Percentiles rank a stretch among this genome's conserved stretches.
phyloP scores from a whole-genome alignment of 306 rosid genomes.

The Cicer pinnatifidum region DNA sequence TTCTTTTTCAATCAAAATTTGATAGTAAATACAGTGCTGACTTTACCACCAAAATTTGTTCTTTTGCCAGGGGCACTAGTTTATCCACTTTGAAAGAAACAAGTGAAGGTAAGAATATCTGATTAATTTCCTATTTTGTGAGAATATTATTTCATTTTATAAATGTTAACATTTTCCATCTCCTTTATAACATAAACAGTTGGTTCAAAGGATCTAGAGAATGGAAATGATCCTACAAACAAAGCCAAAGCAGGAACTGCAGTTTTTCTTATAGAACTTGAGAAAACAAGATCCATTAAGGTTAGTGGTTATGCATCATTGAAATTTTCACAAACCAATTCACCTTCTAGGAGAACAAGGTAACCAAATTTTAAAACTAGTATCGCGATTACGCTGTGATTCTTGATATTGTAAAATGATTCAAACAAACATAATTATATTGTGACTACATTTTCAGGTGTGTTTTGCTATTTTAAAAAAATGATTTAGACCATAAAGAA shows the following conservation, averaged over 20 bases:
- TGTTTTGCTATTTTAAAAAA: not conserved
- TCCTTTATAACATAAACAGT: conserved; percentile 43
- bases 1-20: not conserved
- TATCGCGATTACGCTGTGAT: not conserved
- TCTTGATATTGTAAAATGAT: not conserved
- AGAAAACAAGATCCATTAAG: conserved; percentile 80
- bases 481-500: conserved; percentile 1
- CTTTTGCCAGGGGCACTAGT: conserved; percentile 51
- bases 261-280: conserved; percentile 71
- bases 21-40: conserved; percentile 28
- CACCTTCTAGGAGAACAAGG: not conserved
- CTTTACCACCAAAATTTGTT: conserved; percentile 17
- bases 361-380: not conserved
- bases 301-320: conserved; percentile 47
- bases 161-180: conserved; percentile 29
- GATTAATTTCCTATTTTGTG: not conserved
- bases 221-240: conserved; percentile 38
- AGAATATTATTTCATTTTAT: not conserved
- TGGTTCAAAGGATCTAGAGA: conserved; percentile 54
- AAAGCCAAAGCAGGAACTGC: conserved; percentile 82
- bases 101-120: conserved; percentile 48
- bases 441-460: not conserved
- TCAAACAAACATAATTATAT: not conserved
- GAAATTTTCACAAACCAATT: conserved; percentile 18
- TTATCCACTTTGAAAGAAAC: conserved; percentile 40